These are phyloP conservation scores for Arthrinium phaeospermum DNA, from an alignment of 2,329 filamentous ascomycete species.

Conservation along the genomic window DNA sequence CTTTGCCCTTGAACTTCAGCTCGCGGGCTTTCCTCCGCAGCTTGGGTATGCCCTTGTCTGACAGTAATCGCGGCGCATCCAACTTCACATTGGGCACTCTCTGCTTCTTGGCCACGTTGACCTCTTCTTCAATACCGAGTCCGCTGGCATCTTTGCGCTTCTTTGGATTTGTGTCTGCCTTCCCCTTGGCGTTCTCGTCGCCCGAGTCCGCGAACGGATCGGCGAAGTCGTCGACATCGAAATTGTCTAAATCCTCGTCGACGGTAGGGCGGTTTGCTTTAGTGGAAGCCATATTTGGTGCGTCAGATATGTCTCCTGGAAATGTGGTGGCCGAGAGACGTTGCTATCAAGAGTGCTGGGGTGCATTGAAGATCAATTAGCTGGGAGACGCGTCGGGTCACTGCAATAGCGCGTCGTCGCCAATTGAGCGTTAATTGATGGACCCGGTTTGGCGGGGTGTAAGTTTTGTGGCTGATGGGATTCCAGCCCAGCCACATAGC, in stretches of 20 bases:
- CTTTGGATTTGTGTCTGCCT: slow-evolving; percentile 40
- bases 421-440: slow-evolving; percentile 19
- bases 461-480: background rate
- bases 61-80: slow-evolving; percentile 85
- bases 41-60: slow-evolving; percentile 81
- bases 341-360: background rate
- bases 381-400: slow-evolving; percentile 23
- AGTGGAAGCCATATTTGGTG: slow-evolving; percentile 36
- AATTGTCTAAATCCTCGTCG: slow-evolving; percentile 76
- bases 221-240: slow-evolving; percentile 71
- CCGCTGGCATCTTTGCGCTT: slow-evolving; percentile 57
- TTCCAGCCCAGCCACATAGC: background rate
- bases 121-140: slow-evolving; percentile 84
- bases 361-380: background rate
- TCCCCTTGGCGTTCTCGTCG: slow-evolving; percentile 41
- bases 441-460: background rate
- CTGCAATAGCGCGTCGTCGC: slow-evolving; percentile 23
- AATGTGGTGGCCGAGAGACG: no score
- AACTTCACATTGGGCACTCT: slow-evolving; percentile 79
- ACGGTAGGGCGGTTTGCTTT: slow-evolving; percentile 45
- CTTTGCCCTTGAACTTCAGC: slow-evolving; percentile 87
- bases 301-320: background rate
- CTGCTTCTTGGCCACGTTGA: slow-evolving; percentile 79
- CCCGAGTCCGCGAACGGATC: slow-evolving; percentile 57
- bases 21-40: slow-evolving; percentile 73